Percentiles rank a stretch among this genome's conserved stretches.
Evolutionary conservation across 768 basidiomycete species (phyloP).

Genomic region (Hydnomerulius pinastri): DNA sequence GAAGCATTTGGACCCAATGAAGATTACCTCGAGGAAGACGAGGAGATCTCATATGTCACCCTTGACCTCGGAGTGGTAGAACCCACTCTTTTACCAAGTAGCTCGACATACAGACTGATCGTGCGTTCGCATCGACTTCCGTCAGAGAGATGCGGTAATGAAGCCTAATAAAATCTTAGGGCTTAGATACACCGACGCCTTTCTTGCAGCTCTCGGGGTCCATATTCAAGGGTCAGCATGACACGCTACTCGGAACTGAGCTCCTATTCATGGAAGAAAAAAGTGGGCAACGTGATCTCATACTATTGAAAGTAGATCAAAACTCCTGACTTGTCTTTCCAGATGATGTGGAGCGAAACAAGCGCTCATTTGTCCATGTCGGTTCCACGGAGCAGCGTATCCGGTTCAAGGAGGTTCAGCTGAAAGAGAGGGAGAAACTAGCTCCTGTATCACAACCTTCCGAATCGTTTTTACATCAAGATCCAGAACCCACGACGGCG

Average conservation of each 20-base stretch:
- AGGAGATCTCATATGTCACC: conserved; percentile 66
- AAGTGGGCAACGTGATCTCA: conserved; percentile 37
- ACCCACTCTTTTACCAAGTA: conserved; percentile 73
- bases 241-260: conserved; percentile 72
- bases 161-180: conserved; percentile 47
- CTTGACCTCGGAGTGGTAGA: conserved; percentile 73
- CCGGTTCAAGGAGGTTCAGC: conserved; percentile 70
- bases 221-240: conserved; percentile 69
- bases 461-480: not conserved
- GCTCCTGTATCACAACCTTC: conserved; percentile 2
- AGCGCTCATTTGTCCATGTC: conserved; percentile 54
- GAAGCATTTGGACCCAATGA: conserved; percentile 67
- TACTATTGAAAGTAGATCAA: not conserved
- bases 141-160: not conserved
- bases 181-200: conserved; percentile 75
- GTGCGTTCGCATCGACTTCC: conserved; percentile 41
- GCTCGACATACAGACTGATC: conserved; percentile 70
- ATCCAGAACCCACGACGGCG: conserved; percentile 8
- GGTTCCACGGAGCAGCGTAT: conserved; percentile 69
- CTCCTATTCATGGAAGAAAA: conserved; percentile 72
- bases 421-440: conserved; percentile 44
- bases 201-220: conserved; percentile 78
- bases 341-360: conserved; percentile 51
- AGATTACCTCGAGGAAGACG: conserved; percentile 58
- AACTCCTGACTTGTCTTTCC: conserved; percentile 2